These are phyloP conservation scores for Reutealis trisperma DNA, from an alignment of 345 rosid genomes.

Conservation along the genomic window DNA sequence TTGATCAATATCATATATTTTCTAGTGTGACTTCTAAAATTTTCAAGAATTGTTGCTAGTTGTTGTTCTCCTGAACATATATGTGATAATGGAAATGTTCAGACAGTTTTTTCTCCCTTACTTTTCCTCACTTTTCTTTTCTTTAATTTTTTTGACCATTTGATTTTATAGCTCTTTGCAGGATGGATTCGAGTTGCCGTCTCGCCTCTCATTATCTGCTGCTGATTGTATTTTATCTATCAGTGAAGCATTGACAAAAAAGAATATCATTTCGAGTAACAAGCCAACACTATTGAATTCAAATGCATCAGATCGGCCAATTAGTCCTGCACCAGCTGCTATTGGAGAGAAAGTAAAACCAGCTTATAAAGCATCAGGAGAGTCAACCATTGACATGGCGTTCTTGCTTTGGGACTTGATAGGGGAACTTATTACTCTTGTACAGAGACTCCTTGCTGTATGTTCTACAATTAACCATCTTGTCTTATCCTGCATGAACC, in stretches of 20 bases:
- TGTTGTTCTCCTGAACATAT: slow-evolving; percentile 1
- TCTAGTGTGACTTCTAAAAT: background rate
- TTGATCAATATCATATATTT: background rate
- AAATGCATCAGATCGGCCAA: slow-evolving; percentile 34
- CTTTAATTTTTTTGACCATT: background rate
- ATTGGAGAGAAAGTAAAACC: slow-evolving; percentile 38
- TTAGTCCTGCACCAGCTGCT: slow-evolving; percentile 31
- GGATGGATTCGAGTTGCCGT: slow-evolving; percentile 81
- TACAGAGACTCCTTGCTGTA: slow-evolving; percentile 70
- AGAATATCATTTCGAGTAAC: slow-evolving; percentile 37
- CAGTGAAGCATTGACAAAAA: slow-evolving; percentile 69
- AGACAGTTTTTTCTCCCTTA: background rate
- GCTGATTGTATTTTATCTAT: slow-evolving; percentile 84
- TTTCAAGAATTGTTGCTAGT: background rate
- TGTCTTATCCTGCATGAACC: background rate
- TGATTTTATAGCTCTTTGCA: slow-evolving; percentile 54
- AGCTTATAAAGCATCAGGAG: slow-evolving; percentile 28
- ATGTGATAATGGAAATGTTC: background rate
- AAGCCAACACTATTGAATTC: slow-evolving; percentile 36
- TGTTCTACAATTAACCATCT: slow-evolving; percentile 28
- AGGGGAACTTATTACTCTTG: slow-evolving; percentile 50
- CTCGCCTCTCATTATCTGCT: slow-evolving; percentile 82
- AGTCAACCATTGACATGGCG: slow-evolving; percentile 33
- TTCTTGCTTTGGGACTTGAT: slow-evolving; percentile 64
- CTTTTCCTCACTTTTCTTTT: background rate